Base-by-base conservation (phyloP, 805 yeast species). In the Saturnispora besseyi region DNA sequence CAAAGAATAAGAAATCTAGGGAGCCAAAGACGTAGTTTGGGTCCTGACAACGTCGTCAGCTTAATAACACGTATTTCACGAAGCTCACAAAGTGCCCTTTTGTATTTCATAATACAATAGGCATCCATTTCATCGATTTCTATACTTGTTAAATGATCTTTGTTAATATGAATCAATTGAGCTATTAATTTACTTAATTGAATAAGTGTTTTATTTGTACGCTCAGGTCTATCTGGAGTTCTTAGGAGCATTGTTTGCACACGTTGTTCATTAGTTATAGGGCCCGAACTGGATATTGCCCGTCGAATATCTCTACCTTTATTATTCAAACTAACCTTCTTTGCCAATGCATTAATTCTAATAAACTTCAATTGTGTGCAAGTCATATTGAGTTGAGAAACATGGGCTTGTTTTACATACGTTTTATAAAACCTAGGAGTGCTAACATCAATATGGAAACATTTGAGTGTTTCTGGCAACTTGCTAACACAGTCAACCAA, bases 101-200 rank as follows among this genome's bases (percentile, higher is more conserved):
- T 41, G 46, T n/a, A 30, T 26, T 41, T 11, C 46, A n/a, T 21
- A 30, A 42, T 28, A 44, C 30, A 46, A 11, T 45, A 49, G 13
- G 61, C 61, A 45, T 62, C 65, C 15, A 60, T 9, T 7, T 59
- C 59, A 5, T 52, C 30, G 11, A 62, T 33, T n/a, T 55, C 58
- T 6, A 62, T 53, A 2, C 57, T 50, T 28, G 48, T 49, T 4
- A 61, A 43, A 5, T 58, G 54, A 8, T 45, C 34, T 3, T 41
- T 29, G 37, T 57, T 58, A 3, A 36, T 31, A 8, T 28, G 40
- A 6, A 59, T 45, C 33, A 59, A 22, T 11, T 41, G 28, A 7
- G 60, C 59, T 18, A 59, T 41, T 34, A 56, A 41, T 30, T 50
- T 41, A 5, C 61, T 60, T 13, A 52, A 54, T 18, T 36, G 40